Percentiles rank a stretch among this genome's conserved stretches.
phyloP scores from a whole-genome alignment of 2,329 filamentous ascomycete genomes.

The Calonectria crousiana region DNA sequence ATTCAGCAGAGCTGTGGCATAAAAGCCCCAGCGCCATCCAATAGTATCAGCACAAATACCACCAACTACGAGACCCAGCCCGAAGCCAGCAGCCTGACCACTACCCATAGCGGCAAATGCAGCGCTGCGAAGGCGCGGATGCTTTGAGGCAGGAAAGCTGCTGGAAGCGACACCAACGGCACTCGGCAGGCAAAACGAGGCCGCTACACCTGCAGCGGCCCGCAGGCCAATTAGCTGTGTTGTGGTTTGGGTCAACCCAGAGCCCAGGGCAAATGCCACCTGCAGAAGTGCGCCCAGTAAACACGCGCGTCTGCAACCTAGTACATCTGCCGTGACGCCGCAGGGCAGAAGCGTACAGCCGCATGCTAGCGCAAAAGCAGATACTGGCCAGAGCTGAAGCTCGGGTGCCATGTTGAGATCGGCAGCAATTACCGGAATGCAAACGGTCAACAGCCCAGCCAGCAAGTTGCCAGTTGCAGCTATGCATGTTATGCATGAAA shows the following conservation, averaged over 20 bases:
- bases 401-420: constrained; percentile 9
- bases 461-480: constrained; percentile 17
- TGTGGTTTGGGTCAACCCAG: not conserved
- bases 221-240: not conserved
- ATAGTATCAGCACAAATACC: not conserved
- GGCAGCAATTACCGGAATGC: constrained; percentile 15
- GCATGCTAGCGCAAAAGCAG: not conserved
- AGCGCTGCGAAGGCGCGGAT: not conserved
- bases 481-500: constrained; percentile 22
- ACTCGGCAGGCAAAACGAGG: not conserved
- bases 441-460: constrained; percentile 21
- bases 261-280: not conserved
- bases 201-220: not conserved
- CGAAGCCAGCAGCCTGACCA: constrained; percentile 57
- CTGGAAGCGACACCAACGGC: not conserved
- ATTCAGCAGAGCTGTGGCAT: not conserved
- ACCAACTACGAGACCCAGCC: constrained; percentile 50
- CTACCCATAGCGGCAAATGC: constrained; percentile 16
- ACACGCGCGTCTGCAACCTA: not conserved
- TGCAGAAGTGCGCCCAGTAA: not conserved
- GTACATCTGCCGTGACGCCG: not conserved
- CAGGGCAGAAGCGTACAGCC: not conserved
- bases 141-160: not conserved
- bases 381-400: not conserved
- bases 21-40: not conserved